These are phyloP conservation scores for Fusarium foetens DNA, from an alignment of 2,329 filamentous ascomycete genomes.

Conservation along the genomic window DNA sequence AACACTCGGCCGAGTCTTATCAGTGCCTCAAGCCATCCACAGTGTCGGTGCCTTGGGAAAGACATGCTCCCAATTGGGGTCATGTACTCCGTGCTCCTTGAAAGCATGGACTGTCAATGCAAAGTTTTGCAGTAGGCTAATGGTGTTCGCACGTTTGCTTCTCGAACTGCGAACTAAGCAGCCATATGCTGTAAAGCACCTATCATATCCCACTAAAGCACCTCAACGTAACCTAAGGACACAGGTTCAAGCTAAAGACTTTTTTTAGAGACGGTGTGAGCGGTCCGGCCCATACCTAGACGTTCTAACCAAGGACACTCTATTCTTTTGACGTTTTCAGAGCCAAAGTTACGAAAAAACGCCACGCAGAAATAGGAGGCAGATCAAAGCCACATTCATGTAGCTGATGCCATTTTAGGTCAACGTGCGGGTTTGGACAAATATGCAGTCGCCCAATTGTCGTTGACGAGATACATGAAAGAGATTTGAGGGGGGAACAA, in stretches of 20 bases:
- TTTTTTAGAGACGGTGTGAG: constrained; percentile 14
- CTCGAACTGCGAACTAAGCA: not conserved
- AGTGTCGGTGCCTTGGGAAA: not conserved
- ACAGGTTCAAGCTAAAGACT: not conserved
- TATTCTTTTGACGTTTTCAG: not conserved
- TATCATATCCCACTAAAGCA: not conserved
- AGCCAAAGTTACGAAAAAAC: not conserved
- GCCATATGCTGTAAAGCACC: not conserved
- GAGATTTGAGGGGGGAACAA: not conserved
- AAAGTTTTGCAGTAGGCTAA: not conserved
- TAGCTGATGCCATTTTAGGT: not conserved
- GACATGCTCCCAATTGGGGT: not conserved
- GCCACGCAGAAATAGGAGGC: not conserved
- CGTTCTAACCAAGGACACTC: not conserved
- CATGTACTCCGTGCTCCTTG: not conserved
- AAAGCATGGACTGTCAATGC: not conserved
- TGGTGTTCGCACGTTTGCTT: not conserved
- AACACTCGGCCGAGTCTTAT: not conserved
- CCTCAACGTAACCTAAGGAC: not conserved
- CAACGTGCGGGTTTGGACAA: not conserved
- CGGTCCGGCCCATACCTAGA: constrained; percentile 36
- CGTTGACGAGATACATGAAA: not conserved
- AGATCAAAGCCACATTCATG: constrained; percentile 16
- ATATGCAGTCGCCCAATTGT: constrained; percentile 8
- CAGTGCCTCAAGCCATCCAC: not conserved